Evolutionary conservation across 805 yeast genomes (phyloP), one percentile per base, ranked within the genome.

Genomic region (Vanderwaltozyma polyspora): DNA sequence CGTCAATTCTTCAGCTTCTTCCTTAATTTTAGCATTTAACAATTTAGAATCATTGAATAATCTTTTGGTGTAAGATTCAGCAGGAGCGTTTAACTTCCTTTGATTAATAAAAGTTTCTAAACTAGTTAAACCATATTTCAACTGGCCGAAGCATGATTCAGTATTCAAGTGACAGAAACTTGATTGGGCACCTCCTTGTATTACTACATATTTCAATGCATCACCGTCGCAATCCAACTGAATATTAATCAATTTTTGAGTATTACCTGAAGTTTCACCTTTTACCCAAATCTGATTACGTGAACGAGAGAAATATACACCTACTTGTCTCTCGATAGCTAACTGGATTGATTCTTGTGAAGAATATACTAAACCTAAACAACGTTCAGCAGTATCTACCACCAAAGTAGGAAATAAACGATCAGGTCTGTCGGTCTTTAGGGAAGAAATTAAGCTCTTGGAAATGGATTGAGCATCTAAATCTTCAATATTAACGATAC

Each of bases 261-360:
- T 83, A 34, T 94, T 94, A 15, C 98, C 98, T n/a, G 94, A 81
- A 2, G 95, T 83, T 36, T 80, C 79, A 21, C 98, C 98, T 59
- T 91, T 91, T 57, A 78, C 81, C 98, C 98, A 91, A 39, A 91
- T 68, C 29, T 94, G 97, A 41, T 84, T 76, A 50, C 80, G 77
- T 36, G 70, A 65, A 49, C 98, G 78, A 7, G 95, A 84, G 59
- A 81, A 95, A 60, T 91, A 91, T 2, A 91, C 95, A 38, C 98
- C 98, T 8, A 83, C 75, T 32, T 74, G 70, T 16, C 83, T 79
- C 40, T 73, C 74, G 45, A 91, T 72, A 10, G 97, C 91, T 48
- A 81, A 87, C 29, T 70, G 61, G 49, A 91, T 75, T 23, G 95
- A 83, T 46, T 80, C 86, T 28, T 60, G 60, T 0, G 95, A 84